Base-by-base conservation (phyloP, 2,329 filamentous ascomycete genomes). In the Torrubiella hemipterigena region DNA sequence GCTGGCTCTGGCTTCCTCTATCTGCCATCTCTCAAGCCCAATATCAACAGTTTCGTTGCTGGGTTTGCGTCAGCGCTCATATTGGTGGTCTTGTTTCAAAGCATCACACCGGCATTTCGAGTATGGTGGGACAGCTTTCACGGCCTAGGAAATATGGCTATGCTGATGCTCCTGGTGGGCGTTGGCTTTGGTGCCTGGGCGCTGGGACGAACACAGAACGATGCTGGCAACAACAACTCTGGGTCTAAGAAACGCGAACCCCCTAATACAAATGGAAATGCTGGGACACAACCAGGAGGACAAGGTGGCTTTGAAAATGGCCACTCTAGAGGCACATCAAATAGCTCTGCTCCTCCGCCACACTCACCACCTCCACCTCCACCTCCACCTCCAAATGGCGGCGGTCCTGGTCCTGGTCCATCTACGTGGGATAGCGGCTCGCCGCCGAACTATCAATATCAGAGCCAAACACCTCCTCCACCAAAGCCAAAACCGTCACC, bases 1-100 rank as follows among this genome's bases (percentile, higher is more conserved):
- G 71, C 87, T 6, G 89, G 89, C 32, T 75, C 77, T 1, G 89
- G 89, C 20, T 95, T 95, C 56, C 65, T 96, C 17, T 95, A 96
- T 54, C 72, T 96, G n/a, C 89, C 89, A 0, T 94, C 87, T 0
- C 57, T 96, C 38, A 73, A 80, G 49, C 81, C 84, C 14, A 83
- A 91, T 48, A 69, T 80, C 47, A 94, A 94, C 56, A 93, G 84
- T 58, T 96, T 95, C 54, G 69, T 86, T 15, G 86, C 87, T 4
- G 89, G 89, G 17, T 85, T 86, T 44, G 81, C 77, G 24, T 79
- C 74, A 37, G 85, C 84, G 3, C 59, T 94, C 20, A 63, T 83
- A 23, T 59, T 77, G 8, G 76, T 91, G 12, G 70, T 77, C 3
- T 48, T 93, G n/a, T 84, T 77, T 56, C 71, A 79, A 38, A 73